Evolutionary conservation across 257 asterid genomes (phyloP), one percentile per base, ranked within the genome.

Genomic region (Mitragyna speciosa): DNA sequence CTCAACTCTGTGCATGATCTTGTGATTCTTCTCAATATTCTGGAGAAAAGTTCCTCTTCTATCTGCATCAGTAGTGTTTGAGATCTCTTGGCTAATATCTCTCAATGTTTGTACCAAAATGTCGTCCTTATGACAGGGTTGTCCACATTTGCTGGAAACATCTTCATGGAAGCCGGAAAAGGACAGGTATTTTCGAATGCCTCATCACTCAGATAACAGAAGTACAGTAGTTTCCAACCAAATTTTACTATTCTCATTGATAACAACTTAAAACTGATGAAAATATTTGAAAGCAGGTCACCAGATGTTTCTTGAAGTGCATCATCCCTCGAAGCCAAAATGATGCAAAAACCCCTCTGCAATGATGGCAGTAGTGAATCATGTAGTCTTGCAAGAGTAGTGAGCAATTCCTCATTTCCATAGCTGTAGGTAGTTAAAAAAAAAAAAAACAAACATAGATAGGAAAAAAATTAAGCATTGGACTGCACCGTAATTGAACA

Each of bases 101-200:
- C 95, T 88, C 69, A 95, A 75, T 11, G 89, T 84, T 87, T 95
- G 97, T 78, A 92, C 83, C 69, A 95, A 76, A 81, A 95, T 91
- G 79, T 95, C 98, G 97, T 91, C 89, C 99, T 90, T 80, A 92
- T 87, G 65, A 88, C 73, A 76, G 98, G 97, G 82, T 95, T 98
- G 86, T 90, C 97, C 72, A 95, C 91, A 88, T 87, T 92, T 79
- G 97, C 95, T 17, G 99, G 99, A 88, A 95, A 88, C 93, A 95
- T 93, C 88, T 93, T 95, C 86, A 87, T 79, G 81, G 95, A 82
- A 75, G 83, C 80, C 48, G 96, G 92, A 83, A 82, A 83, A 65
- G 93, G 80, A 84, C 65, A 67, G 76, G 83, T 80, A 77, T 82
- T 86, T 85, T 87, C 87, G 82, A 93, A 95, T 66, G 90, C 93